Evolutionary conservation across 2,329 filamentous ascomycete genomes (phyloP), one percentile per base, ranked within the genome.

Genomic region (Laburnicola sp.): DNA sequence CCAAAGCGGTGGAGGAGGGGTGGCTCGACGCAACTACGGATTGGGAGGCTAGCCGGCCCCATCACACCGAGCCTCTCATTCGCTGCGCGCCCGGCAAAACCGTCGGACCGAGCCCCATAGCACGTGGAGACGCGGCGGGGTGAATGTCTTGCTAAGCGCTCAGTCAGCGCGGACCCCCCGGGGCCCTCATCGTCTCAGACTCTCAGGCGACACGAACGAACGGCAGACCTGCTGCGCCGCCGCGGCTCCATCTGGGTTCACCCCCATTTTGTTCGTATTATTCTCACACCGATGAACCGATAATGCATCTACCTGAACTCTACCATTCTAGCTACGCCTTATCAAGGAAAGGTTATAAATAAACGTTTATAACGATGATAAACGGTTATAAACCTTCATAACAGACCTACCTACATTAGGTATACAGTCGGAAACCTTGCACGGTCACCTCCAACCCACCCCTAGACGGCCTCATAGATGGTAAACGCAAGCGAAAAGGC

Each of bases 101-200:
- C 34, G 46, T 54, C 56, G 53, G 59, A 7, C 58, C 58, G 56
- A 57, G 48, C 23, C 22, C 35, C 23, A 27, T n/a, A 21, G 45
- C 37, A 57, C 50, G 48, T 53, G 48, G 48, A 45, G 51, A 35
- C 23, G 35, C 34, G 16, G 54, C 35, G 50, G 35, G 40, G 47
- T 56, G 48, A 59, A 56, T 56, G 42, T 55, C 35, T 61, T 64
- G 55, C 47, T 62, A 53, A 63, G 45, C 4, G 16, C n/a, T 44
- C 46, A 38, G 56, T 64, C 54, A 63, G 55, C 53, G 25, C 22
- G 23, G 26, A n/a, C 25, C 40, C 40, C 31, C 16, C 16, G 16
- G 16, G 16, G 16, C 16, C 30, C 30, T 36, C 30, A 36, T 45
- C 46, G 49, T 38, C 46, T 37, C 43, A 37, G 43, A 34, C 30